Conservation (phyloP, 2,329 filamentous ascomycete species). For the Penicillium sp. region DNA sequence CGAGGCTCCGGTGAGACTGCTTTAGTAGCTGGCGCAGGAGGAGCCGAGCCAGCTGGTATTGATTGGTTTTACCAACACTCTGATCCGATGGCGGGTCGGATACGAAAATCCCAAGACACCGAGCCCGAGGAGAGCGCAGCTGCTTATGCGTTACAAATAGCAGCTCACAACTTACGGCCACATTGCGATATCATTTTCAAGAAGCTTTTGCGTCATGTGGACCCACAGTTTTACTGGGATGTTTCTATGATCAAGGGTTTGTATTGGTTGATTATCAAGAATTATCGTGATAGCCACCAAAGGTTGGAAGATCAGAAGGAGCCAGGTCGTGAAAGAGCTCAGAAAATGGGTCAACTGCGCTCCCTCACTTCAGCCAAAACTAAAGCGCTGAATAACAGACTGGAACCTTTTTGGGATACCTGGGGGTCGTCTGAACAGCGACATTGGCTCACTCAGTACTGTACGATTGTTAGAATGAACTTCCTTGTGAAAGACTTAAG, state of each 20-base stretch:
- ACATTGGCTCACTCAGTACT: not conserved
- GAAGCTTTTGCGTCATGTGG: not conserved
- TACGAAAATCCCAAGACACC: not conserved
- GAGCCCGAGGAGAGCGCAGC: not conserved
- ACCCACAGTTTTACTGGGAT: not conserved
- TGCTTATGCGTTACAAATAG: conserved; percentile 1
- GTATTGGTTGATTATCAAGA: conserved; percentile 2
- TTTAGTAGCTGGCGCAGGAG: not conserved
- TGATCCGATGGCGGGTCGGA: not conserved
- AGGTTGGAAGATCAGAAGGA: not conserved
- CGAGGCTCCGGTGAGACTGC: not conserved
- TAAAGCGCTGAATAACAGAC: not conserved
- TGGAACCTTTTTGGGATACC: not conserved
- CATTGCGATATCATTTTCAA: not conserved
- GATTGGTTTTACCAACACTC: conserved; percentile 3
- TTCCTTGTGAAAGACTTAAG: not conserved
- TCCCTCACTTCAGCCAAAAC: not conserved
- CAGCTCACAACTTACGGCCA: not conserved
- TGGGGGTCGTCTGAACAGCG: not conserved
- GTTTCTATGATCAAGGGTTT: not conserved
- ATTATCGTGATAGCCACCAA: not conserved
- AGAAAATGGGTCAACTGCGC: not conserved
- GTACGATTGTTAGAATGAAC: not conserved
- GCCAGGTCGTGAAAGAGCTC: not conserved
- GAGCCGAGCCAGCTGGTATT: not conserved